Base-by-base conservation (phyloP, 495 filamentous ascomycete genomes). In the Aspergillus indologenus region DNA sequence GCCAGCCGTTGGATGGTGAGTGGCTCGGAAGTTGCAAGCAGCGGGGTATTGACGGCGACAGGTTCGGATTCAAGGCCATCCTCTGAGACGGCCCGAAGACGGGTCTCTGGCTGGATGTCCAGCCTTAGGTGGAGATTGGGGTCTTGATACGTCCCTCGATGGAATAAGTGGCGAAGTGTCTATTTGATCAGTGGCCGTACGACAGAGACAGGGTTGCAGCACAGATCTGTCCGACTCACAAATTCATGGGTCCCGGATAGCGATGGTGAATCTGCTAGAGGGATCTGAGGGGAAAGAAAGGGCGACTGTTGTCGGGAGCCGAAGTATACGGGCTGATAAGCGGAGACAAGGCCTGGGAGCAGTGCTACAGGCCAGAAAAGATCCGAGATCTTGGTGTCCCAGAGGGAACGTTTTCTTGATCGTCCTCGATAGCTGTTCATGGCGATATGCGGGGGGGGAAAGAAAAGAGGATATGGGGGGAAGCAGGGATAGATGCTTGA, bases 81-180 rank as follows among this genome's bases (percentile, higher is more conserved):
- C 61, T 90, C 89, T 40, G 83, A 83, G 26, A 84, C 68, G 52
- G 90, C 75, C 78, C 76, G 85, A 26, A 91, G 71, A 52, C 75
- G 70, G 6, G 88, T 86, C 17, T 86, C 78, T 3, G 82, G 71
- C 17, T 82, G 74, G 52, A 97, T 76, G 70, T 97, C 91, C 44
- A 87, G 78, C 64, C 85, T 86, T 44, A 83, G 79, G 66, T 96
- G 88, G 18, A 95, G 82, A 18, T 82, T 72, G 7, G 90, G 90
- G 60, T 96, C 81, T 62, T 84, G 74, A 68, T 81, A 75, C 50
- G 88, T 86, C 6, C 91, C 94, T 68, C 96, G 93, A 65, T 94
- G 91, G 73, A 90, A 91, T 54, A 98, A 85, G 72, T 98, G 94
- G 61, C 89, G 87, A 59, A 98, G 80, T 7, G 83, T 88, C 87